Conservation (phyloP, 1,139 yeast genomes). For the Blastobotrys raffinosifermentans region DNA sequence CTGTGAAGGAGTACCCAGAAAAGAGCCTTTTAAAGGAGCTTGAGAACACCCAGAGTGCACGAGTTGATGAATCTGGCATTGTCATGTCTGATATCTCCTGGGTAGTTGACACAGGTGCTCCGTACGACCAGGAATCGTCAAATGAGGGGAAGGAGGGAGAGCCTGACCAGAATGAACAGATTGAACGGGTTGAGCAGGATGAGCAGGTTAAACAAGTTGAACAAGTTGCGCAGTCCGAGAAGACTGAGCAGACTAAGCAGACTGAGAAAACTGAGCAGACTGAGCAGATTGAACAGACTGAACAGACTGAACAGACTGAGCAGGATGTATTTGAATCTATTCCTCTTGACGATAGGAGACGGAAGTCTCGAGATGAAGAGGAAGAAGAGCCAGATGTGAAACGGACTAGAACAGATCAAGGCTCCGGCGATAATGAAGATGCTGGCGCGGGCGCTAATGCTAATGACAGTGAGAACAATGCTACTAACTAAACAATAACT, state of each 20-base stretch:
- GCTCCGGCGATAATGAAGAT: background rate
- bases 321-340: background rate
- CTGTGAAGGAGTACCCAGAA: conserved; percentile 26
- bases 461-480: background rate
- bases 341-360: background rate
- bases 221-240: background rate
- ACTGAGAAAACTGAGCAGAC: too few relatives aligned
- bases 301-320: background rate
- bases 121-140: conserved; percentile 11
- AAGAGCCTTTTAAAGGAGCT: conserved; percentile 18
- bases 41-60: conserved; percentile 14
- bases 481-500: too few relatives aligned
- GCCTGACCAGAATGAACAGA: background rate
- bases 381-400: too few relatives aligned
- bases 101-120: conserved; percentile 28
- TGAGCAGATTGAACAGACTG: background rate
- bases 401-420: too few relatives aligned
- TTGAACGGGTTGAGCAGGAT: background rate
- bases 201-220: background rate
- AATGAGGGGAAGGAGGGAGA: background rate
- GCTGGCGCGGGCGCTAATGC: background rate
- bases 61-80: conserved; percentile 18
- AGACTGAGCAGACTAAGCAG: background rate
- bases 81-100: conserved; percentile 27
- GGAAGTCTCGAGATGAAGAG: background rate